Evolutionary conservation across 2,329 filamentous ascomycete genomes (phyloP), one percentile per base, ranked within the genome.

Genomic region (Truncatella angustata): DNA sequence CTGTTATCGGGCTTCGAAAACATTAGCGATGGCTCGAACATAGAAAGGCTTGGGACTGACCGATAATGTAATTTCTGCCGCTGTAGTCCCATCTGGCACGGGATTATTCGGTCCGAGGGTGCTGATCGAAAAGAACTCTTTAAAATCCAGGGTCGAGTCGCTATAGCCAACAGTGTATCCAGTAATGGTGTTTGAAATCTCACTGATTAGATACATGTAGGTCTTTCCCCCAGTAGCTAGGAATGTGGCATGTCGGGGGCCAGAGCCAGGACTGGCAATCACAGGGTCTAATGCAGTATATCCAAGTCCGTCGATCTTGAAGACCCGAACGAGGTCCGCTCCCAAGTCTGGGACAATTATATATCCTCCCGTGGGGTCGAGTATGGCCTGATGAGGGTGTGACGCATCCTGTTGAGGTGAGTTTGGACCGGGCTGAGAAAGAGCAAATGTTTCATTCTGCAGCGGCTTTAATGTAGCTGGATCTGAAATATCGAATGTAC

Each of bases 201-300:
- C 86, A 48, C 76, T 76, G n/a, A 81, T 73, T 3, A 87, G 64
- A 63, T 85, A 86, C 64, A 85, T 75, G 64, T 74, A 83, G 1
- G 74, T 81, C 57, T 71, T 74, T 47, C 65, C 59, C 47, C 61
- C 61, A 6, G 63, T 66, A 63, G 76, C 66, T 42, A 71, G 69
- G 70, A 89, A 90, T n/a, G 74, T 72, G 10, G 76, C 77, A 62
- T 90, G 86, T 30, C 86, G 75, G 1, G 87, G 87, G 0, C 87
- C 87, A 34, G 76, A 80, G 14, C 84, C 85, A 2, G 76, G 58
- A 28, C 71, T 56, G 49, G 76, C 65, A 32, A 68, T 57, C 32
- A 81, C 66, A 6, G 79, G 72, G 5, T 64, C 57, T 18, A 70
- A 58, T 18, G 68, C 61, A 23, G 72, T 73, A 54, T 74, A 66